Percentiles rank a stretch among this genome's conserved stretches.
These are phyloP conservation scores for Isoetes taiwanensis DNA, from an alignment of 75 land plant genomes.

Conservation along the genomic window DNA sequence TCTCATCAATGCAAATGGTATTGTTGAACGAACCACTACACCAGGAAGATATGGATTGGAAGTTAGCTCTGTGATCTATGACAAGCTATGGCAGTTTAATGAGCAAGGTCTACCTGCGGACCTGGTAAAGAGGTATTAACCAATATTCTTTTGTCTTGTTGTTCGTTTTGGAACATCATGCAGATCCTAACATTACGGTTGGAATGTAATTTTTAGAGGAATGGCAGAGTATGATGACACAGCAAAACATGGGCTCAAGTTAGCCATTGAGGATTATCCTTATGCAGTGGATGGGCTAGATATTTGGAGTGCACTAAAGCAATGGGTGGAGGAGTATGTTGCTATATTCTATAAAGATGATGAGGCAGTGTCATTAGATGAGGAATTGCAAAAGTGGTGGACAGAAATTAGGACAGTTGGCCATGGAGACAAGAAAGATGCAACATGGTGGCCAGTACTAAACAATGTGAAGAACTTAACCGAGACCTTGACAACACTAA, in stretches of 20 bases:
- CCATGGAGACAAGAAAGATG: slow-evolving; percentile 1
- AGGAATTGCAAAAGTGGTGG: not conserved
- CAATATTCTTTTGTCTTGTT: too few relatives aligned
- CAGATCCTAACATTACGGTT: too few relatives aligned
- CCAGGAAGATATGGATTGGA: not conserved
- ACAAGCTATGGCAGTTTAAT: not conserved
- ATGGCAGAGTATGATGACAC: not conserved
- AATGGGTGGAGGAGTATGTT: not conserved
- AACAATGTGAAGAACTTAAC: not conserved
- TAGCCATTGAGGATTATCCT: not conserved
- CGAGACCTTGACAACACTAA: not conserved
- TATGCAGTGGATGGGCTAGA: slow-evolving; percentile 6
- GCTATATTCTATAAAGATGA: not conserved
- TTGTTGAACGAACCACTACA: not conserved
- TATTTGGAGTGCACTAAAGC: not conserved
- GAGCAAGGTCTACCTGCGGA: slow-evolving; percentile 1
- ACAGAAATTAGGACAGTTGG: not conserved
- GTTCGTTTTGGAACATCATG: too few relatives aligned
- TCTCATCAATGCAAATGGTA: slow-evolving; percentile 4
- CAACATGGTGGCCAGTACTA: not conserved
- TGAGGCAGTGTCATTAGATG: not conserved
- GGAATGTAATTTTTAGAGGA: slow-evolving; percentile 4
- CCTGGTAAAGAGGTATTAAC: not conserved
- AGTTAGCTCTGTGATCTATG: not conserved
- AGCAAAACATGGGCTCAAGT: slow-evolving; percentile 1